Percentiles rank a stretch among this genome's conserved stretches.
Conservation (phyloP, 768 basidiomycete species). For the Xerocomus potaroensis region DNA sequence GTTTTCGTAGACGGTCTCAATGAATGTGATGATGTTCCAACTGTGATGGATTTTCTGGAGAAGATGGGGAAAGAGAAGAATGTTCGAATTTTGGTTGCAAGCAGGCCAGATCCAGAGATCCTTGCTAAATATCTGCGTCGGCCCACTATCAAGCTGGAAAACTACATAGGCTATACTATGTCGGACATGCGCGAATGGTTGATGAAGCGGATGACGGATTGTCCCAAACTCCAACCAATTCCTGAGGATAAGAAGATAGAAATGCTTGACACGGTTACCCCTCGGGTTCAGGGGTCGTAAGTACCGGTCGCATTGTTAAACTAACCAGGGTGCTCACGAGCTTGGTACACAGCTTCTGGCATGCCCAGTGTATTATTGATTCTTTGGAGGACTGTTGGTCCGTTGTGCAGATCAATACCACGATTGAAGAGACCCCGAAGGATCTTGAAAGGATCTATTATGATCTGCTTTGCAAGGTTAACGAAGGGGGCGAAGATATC, state of each 20-base stretch:
- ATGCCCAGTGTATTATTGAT: constrained; percentile 26
- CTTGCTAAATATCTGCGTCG: constrained; percentile 14
- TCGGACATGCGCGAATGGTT: constrained; percentile 24
- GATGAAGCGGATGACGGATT: constrained; percentile 23
- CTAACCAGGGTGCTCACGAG: background rate
- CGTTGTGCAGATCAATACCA: constrained; percentile 20
- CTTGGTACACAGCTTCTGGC: constrained; percentile 22
- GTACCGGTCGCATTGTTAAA: background rate
- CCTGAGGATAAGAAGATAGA: constrained; percentile 21
- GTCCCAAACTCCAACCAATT: constrained; percentile 20
- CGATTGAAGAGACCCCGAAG: constrained; percentile 14
- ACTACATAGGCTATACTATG: constrained; percentile 18
- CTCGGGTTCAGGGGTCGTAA: constrained; percentile 17
- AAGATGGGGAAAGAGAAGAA: constrained; percentile 18
- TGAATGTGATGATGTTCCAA: constrained; percentile 22
- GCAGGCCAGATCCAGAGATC: constrained; percentile 20
- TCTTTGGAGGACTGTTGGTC: constrained; percentile 25
- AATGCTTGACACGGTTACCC: constrained; percentile 14
- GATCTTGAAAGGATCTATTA: constrained; percentile 22
- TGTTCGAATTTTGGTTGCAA: constrained; percentile 22
- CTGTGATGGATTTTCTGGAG: constrained; percentile 22
- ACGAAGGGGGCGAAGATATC: constrained; percentile 23
- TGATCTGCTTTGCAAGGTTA: constrained; percentile 18
- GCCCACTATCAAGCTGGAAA: constrained; percentile 19
- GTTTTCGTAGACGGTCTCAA: constrained; percentile 25